Evolutionary conservation across 805 yeast genomes (phyloP).

Genomic region (Candida wancherniae): DNA sequence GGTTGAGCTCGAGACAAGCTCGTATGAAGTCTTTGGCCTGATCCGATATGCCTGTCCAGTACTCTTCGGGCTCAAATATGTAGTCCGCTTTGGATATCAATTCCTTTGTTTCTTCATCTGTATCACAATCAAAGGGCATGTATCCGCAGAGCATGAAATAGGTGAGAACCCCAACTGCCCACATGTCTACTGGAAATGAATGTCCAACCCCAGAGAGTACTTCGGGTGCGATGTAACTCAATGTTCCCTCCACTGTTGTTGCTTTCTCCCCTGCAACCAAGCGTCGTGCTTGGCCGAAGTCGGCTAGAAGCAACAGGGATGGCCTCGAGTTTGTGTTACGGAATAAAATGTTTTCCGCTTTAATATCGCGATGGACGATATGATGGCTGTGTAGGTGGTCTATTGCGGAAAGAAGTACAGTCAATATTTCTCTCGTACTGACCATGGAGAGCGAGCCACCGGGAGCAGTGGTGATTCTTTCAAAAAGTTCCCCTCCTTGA

Average conservation of each 20-base stretch:
- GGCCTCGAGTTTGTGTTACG: slow-evolving; percentile 26
- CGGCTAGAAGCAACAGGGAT: slow-evolving; percentile 47
- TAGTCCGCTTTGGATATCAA: slow-evolving; percentile 59
- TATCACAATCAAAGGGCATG: slow-evolving; percentile 74
- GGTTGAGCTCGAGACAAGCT: slow-evolving; percentile 47
- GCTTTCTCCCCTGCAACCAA: slow-evolving; percentile 22
- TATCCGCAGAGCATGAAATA: slow-evolving; percentile 71
- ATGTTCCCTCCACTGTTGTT: slow-evolving; percentile 45
- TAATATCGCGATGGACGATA: slow-evolving; percentile 66
- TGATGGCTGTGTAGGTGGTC: slow-evolving; percentile 53
- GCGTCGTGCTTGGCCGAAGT: slow-evolving; percentile 61
- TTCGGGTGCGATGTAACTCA: slow-evolving; percentile 76
- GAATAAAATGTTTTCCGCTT: slow-evolving; percentile 67
- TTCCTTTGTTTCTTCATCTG: slow-evolving; percentile 59
- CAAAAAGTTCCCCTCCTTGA: slow-evolving; percentile 64
- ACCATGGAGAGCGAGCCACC: slow-evolving; percentile 41
- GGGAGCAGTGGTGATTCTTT: slow-evolving; percentile 40
- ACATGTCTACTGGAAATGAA: slow-evolving; percentile 57
- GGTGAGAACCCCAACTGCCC: slow-evolving; percentile 73
- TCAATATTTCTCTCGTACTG: slow-evolving; percentile 47
- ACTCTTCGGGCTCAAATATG: slow-evolving; percentile 55
- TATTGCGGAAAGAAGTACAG: slow-evolving; percentile 50
- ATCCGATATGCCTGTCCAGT: slow-evolving; percentile 47
- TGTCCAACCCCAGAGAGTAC: slow-evolving; percentile 51
- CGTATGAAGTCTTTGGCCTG: slow-evolving; percentile 57